phyloP scores from a whole-genome alignment of 2,329 filamentous ascomycete species.

The Epicoccum sorghinum region DNA sequence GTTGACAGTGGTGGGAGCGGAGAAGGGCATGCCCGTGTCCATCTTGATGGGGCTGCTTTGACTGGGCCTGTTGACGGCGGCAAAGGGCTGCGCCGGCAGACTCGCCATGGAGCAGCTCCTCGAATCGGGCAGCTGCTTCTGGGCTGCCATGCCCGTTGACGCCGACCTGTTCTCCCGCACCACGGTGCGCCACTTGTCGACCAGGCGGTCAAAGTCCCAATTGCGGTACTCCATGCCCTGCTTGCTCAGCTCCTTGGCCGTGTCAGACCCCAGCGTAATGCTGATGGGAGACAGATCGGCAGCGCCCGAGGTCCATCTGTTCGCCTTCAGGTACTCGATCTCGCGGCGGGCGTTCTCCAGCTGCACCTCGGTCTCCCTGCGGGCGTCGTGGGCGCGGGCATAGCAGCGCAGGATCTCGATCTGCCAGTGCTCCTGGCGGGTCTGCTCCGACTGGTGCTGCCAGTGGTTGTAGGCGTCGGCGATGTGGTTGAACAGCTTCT shows the following conservation, averaged over 20 bases:
- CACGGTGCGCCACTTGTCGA: slow-evolving; percentile 48
- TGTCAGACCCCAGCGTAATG: slow-evolving; percentile 45
- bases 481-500: slow-evolving; percentile 74
- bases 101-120: slow-evolving; percentile 41
- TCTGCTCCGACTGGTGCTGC: slow-evolving; percentile 65
- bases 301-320: slow-evolving; percentile 33
- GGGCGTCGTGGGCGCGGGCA: slow-evolving; percentile 48
- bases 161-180: slow-evolving; percentile 42
- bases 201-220: slow-evolving; percentile 50
- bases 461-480: slow-evolving; percentile 79
- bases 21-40: slow-evolving; percentile 33
- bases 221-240: slow-evolving; percentile 46
- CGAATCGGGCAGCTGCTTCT: slow-evolving; percentile 42
- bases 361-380: slow-evolving; percentile 45
- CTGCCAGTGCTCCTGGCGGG: slow-evolving; percentile 53
- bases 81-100: slow-evolving; percentile 32
- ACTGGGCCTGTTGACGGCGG: slow-evolving; percentile 21
- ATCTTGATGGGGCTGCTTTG: slow-evolving; percentile 29
- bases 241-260: slow-evolving; percentile 48
- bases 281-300: slow-evolving; percentile 42
- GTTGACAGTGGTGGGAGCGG: slow-evolving; percentile 42
- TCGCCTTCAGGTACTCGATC: slow-evolving; percentile 49
- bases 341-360: slow-evolving; percentile 51
- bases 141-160: slow-evolving; percentile 40
- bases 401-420: slow-evolving; percentile 55